Evolutionary conservation across 2,329 filamentous ascomycete species (phyloP).

Genomic region (Aspergillus bombycis): DNA sequence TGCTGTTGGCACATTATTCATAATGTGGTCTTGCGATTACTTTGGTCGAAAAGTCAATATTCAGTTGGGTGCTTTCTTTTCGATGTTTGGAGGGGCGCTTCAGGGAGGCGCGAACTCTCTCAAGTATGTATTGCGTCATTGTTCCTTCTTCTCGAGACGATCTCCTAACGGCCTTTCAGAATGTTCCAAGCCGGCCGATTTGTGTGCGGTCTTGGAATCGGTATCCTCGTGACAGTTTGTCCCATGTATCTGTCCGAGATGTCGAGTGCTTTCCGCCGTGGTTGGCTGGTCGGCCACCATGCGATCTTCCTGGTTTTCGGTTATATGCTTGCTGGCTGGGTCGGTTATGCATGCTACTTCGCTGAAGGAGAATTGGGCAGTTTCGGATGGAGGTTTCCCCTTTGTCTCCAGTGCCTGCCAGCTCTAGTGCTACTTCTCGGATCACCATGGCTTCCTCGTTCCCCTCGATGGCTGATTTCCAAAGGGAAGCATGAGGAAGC

Average conservation of each 20-base stretch:
- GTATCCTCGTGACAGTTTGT: slow-evolving; percentile 47
- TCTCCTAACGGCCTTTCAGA: slow-evolving; percentile 21
- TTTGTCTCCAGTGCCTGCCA: slow-evolving; percentile 45
- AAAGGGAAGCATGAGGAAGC: slow-evolving; percentile 52
- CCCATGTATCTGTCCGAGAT: slow-evolving; percentile 52
- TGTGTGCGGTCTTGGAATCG: slow-evolving; percentile 47
- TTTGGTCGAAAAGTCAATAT: slow-evolving; percentile 52
- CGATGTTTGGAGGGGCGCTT: slow-evolving; percentile 51
- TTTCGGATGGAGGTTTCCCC: slow-evolving; percentile 52
- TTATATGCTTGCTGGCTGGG: slow-evolving; percentile 50
- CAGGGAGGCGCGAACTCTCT: slow-evolving; percentile 52
- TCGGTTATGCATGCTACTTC: slow-evolving; percentile 52
- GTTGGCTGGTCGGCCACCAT: slow-evolving; percentile 51
- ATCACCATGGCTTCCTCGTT: slow-evolving; percentile 49
- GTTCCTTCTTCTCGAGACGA: background rate
- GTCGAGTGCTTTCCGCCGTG: slow-evolving; percentile 44
- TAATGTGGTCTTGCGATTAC: slow-evolving; percentile 54
- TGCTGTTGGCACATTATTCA: slow-evolving; percentile 51
- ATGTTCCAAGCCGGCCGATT: slow-evolving; percentile 52
- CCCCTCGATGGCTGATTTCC: slow-evolving; percentile 55
- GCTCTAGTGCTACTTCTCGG: slow-evolving; percentile 46
- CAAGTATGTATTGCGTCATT: slow-evolving; percentile 31
- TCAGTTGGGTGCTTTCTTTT: slow-evolving; percentile 49
- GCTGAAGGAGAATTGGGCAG: slow-evolving; percentile 37
- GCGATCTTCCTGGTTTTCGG: slow-evolving; percentile 54